Evolutionary conservation across 192 early-diverging fungal genomes (phyloP).

Genomic region (Rhizophagus clarus): DNA sequence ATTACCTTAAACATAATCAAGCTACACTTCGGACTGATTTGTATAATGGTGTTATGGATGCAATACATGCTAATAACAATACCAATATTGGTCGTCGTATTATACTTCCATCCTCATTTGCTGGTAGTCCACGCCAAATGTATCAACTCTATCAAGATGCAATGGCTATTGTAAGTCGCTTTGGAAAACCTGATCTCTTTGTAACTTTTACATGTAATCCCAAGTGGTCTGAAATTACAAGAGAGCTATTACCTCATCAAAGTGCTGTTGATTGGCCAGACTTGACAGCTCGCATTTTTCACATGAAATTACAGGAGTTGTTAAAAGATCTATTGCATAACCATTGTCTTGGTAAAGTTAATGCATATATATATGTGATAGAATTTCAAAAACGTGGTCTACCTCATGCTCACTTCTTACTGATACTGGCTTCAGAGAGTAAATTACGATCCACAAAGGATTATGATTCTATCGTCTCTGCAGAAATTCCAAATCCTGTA

Average conservation of each 20-base stretch:
- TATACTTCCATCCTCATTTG: constrained; percentile 36
- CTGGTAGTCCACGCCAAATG: constrained; percentile 37
- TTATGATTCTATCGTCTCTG: constrained; percentile 34
- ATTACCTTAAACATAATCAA: no score
- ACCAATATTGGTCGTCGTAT: constrained; percentile 20
- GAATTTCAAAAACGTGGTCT: constrained; percentile 50
- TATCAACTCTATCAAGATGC: constrained; percentile 34
- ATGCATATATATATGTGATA: constrained; percentile 37
- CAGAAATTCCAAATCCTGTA: constrained; percentile 35
- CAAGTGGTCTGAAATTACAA: constrained; percentile 32
- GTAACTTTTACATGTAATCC: constrained; percentile 44
- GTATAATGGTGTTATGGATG: no score
- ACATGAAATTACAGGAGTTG: constrained; percentile 26
- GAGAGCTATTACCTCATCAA: constrained; percentile 23
- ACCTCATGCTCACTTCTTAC: constrained; percentile 44
- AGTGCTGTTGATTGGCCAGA: constrained; percentile 34
- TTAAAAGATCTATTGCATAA: constrained; percentile 27
- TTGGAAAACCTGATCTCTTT: constrained; percentile 45
- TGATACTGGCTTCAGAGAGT: constrained; percentile 28
- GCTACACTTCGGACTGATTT: no score
- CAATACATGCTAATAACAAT: not conserved
- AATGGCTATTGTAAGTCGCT: constrained; percentile 28
- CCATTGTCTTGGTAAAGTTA: constrained; percentile 33
- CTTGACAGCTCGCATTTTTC: constrained; percentile 30
- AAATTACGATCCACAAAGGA: constrained; percentile 26